Evolutionary conservation across 148 eudicot genomes (phyloP), one percentile per base, ranked within the genome.

Genomic region (Vaccinium myrtillus): DNA sequence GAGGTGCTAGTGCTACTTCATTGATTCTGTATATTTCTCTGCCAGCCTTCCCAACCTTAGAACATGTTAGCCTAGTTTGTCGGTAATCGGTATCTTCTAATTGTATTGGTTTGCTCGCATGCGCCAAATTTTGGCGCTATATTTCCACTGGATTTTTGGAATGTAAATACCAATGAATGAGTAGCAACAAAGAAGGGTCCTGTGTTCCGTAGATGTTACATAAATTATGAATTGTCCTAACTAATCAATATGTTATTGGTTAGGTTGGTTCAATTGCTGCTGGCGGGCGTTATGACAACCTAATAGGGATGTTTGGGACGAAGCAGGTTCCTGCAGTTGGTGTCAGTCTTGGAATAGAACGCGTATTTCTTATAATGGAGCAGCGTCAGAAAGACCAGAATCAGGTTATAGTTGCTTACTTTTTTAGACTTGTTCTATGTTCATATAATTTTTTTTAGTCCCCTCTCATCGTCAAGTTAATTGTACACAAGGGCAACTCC

Each of bases 191-290:
- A 80, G 54, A 80, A 18, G 49, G 59, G 36, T n/a, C 58, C 3
- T 78, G 10, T 78, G 55, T 23, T 51, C n/a, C 78, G 14, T 27
- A 55, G 18, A 9, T 79, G 25, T 79, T 79, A 32, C 12, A 19
- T 30, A 15, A 9, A 30, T 43, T 36, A 32, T 15, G 25, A 51
- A 19, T 51, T 59, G 18, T 63, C 75, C 2, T 80, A 63, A n/a
- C 23, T n/a, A n/a, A 5, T 78, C 13, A n/a, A 71, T 36, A 11
- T 54, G 54, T 51, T 75, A 79, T 87, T 86, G n/a, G 21, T 81
- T 89, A 97, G 98, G 98, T 97, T 87, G 99, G 99, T 85, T 93
- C 99, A 49, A 97, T 97, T 87, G 99, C 95, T 83, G 99, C 97
- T 74, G 99, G 99, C 49, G 98, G 99, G 69, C 99, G 99, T 61